Percentiles rank a stretch among this genome's conserved stretches.
These are phyloP conservation scores for Macrophomina tecta DNA, from an alignment of 2,329 filamentous ascomycete genomes.

Conservation along the genomic window DNA sequence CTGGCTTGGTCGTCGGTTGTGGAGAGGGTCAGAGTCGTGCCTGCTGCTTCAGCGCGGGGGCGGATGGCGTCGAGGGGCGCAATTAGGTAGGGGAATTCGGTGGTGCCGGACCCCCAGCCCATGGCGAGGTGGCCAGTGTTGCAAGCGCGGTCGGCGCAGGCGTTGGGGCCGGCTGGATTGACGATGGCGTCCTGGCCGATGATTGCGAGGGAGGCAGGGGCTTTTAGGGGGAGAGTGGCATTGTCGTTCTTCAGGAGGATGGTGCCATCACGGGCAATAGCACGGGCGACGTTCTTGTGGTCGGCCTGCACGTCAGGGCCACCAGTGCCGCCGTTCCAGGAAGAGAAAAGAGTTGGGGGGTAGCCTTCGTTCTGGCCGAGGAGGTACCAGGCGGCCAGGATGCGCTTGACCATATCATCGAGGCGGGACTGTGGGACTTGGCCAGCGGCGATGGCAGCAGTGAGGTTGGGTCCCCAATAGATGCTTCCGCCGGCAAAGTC, in stretches of 20 bases:
- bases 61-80: constrained; percentile 52
- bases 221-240: constrained; percentile 73
- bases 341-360: constrained; percentile 52
- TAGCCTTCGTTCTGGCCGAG: constrained; percentile 54
- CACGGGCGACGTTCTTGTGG: constrained; percentile 47
- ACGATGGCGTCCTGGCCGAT: constrained; percentile 83
- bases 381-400: constrained; percentile 58
- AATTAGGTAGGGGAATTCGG: constrained; percentile 52
- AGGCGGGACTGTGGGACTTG: constrained; percentile 45
- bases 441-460: constrained; percentile 59
- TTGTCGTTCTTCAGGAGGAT: constrained; percentile 67
- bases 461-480: constrained; percentile 63
- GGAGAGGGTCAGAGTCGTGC: constrained; percentile 47
- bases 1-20: constrained; percentile 46
- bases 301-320: constrained; percentile 47
- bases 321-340: constrained; percentile 39
- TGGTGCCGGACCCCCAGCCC: constrained; percentile 70
- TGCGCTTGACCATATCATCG: constrained; percentile 52
- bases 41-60: constrained; percentile 43
- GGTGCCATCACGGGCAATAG: constrained; percentile 56
- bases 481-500: constrained; percentile 46
- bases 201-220: constrained; percentile 62
- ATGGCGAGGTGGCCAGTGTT: constrained; percentile 69
- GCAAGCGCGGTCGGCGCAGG: constrained; percentile 72
- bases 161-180: constrained; percentile 77